phyloP scores from a whole-genome alignment of 805 yeast genomes.

The Ascoidea asiatica region DNA sequence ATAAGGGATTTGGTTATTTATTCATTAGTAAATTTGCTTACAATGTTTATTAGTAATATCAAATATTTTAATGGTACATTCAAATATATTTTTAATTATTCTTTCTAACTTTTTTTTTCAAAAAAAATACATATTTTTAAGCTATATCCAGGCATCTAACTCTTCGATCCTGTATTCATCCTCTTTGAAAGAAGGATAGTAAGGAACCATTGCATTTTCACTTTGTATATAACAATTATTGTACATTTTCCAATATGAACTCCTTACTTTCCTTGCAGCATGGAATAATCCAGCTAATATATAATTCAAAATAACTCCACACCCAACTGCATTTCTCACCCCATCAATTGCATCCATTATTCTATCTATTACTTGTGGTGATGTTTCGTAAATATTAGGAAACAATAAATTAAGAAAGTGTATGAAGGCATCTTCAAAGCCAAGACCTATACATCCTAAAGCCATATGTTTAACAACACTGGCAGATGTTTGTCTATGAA shows the following conservation, averaged over 20 bases:
- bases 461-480: conserved; percentile 76
- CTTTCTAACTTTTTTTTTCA: no score
- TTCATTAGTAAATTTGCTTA: no score
- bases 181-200: conserved; percentile 49
- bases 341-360: conserved; percentile 72
- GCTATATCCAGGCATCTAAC: conserved; percentile 21
- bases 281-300: conserved; percentile 84
- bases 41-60: no score
- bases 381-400: conserved; percentile 88
- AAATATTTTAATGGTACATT: no score
- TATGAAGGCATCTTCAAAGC: conserved; percentile 69
- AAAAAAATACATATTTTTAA: no score
- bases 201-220: conserved; percentile 68
- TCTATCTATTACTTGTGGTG: conserved; percentile 86
- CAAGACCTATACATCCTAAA: conserved; percentile 59
- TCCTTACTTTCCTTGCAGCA: conserved; percentile 79
- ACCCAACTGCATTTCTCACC: conserved; percentile 58
- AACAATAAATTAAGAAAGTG: conserved; percentile 70
- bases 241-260: conserved; percentile 75
- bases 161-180: conserved; percentile 28
- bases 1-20: no score
- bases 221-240: conserved; percentile 64
- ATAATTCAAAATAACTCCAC: conserved; percentile 63
- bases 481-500: conserved; percentile 92
- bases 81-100: no score